phyloP scores from a whole-genome alignment of 2,329 filamentous ascomycete genomes.

The Canariomyces notabilis region DNA sequence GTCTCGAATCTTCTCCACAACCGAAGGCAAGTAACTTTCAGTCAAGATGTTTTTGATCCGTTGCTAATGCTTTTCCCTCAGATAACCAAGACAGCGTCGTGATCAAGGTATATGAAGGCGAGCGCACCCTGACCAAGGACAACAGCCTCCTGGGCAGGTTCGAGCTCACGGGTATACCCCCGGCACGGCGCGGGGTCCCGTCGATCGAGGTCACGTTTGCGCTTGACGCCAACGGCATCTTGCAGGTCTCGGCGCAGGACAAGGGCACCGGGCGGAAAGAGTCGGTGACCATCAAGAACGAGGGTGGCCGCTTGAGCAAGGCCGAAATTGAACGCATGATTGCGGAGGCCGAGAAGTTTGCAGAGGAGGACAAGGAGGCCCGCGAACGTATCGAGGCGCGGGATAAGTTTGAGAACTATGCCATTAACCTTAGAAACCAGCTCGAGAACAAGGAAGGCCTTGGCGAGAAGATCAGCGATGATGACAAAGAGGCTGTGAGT shows the following conservation, averaged over 20 bases:
- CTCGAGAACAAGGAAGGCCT: conserved; percentile 91
- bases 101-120: conserved; percentile 94
- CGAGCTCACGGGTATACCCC: conserved; percentile 91
- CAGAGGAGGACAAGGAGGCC: conserved; percentile 96
- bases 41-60: neutral
- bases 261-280: conserved; percentile 97
- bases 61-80: conserved; percentile 1
- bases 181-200: conserved; percentile 90
- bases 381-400: conserved; percentile 92
- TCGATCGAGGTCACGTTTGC: conserved; percentile 99
- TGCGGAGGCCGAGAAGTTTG: conserved; percentile 93
- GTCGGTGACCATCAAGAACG: conserved; percentile 96
- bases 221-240: conserved; percentile 96
- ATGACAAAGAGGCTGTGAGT: conserved; percentile 78
- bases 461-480: conserved; percentile 85
- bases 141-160: conserved; percentile 98
- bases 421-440: conserved; percentile 97
- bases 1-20: conserved; percentile 96
- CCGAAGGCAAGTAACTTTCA: conserved; percentile 49
- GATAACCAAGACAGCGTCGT: conserved; percentile 92
- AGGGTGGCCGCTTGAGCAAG: conserved; percentile 89
- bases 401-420: conserved; percentile 97
- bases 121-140: conserved; percentile 90
- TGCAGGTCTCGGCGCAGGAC: conserved; percentile 92
- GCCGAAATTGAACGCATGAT: conserved; percentile 99